phyloP scores from a whole-genome alignment of 2,329 filamentous ascomycete species.

The Microcyclospora tardicrescens region DNA sequence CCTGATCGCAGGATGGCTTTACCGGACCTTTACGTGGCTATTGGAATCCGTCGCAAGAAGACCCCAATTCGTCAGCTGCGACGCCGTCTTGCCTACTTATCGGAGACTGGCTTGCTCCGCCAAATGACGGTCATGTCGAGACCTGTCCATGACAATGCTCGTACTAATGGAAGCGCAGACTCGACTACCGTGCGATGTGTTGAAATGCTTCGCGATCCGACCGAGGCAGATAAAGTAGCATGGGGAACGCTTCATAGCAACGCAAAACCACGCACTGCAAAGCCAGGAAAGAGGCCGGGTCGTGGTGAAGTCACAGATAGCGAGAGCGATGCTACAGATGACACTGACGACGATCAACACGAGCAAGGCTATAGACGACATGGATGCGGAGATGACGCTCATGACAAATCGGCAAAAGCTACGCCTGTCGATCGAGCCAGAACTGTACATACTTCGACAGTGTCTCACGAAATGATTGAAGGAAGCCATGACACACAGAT shows the following conservation, averaged over 20 bases:
- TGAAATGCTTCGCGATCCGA: conserved; percentile 28
- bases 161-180: background rate
- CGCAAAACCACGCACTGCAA: background rate
- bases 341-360: conserved; percentile 3
- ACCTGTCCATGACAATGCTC: conserved; percentile 5
- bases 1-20: conserved; percentile 37
- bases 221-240: conserved; percentile 15
- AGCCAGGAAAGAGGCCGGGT: background rate
- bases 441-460: background rate
- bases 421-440: no score
- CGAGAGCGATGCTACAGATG: conserved; percentile 6
- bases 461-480: background rate
- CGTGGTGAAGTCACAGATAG: conserved; percentile 13
- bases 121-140: conserved; percentile 23
- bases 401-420: no score
- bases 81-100: conserved; percentile 27
- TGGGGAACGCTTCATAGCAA: conserved; percentile 8
- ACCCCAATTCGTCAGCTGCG: conserved; percentile 28
- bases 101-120: conserved; percentile 28
- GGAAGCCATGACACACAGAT: no score
- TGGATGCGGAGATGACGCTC: background rate
- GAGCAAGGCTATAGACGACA: conserved; percentile 2
- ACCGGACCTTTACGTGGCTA: conserved; percentile 37
- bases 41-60: conserved; percentile 24
- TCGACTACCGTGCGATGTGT: conserved; percentile 13